Conservation (phyloP, 2,329 filamentous ascomycete species). For the Fusarium sp. region DNA sequence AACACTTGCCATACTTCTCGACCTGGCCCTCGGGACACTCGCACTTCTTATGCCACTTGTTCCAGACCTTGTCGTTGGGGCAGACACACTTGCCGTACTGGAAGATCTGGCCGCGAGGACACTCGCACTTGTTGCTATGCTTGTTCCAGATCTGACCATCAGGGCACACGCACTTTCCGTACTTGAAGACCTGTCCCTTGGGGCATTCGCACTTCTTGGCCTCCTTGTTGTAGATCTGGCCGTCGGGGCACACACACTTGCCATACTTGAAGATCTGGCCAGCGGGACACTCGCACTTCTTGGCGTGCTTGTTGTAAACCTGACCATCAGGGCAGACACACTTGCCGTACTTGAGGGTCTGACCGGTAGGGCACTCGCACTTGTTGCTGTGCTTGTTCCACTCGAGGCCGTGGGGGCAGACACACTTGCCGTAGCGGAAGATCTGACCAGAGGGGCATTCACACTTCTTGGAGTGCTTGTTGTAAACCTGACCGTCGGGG, state of each 20-base stretch:
- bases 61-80: background rate
- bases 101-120: conserved; percentile 6
- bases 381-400: conserved; percentile 3
- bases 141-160: background rate
- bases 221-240: background rate
- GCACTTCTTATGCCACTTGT: background rate
- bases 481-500: background rate
- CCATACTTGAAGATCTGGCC: conserved; percentile 12
- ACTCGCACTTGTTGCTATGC: background rate
- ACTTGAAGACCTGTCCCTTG: background rate
- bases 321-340: conserved; percentile 21
- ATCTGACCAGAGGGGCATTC: background rate
- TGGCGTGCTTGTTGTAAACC: background rate
- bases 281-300: conserved; percentile 23
- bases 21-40: conserved; percentile 21
- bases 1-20: conserved; percentile 19
- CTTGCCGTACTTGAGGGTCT: conserved; percentile 16
- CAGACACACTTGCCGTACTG: conserved; percentile 12
- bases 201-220: conserved; percentile 3
- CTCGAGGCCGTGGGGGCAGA: conserved; percentile 1
- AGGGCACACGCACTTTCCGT: background rate
- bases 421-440: background rate
- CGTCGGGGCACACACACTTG: conserved; percentile 7
- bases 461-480: background rate
- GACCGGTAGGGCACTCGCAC: conserved; percentile 29